A percentile compares a stretch with the other conserved stretches of the same genome.
Conservation (phyloP, 148 eudicot genomes). For the Silene latifolia region DNA sequence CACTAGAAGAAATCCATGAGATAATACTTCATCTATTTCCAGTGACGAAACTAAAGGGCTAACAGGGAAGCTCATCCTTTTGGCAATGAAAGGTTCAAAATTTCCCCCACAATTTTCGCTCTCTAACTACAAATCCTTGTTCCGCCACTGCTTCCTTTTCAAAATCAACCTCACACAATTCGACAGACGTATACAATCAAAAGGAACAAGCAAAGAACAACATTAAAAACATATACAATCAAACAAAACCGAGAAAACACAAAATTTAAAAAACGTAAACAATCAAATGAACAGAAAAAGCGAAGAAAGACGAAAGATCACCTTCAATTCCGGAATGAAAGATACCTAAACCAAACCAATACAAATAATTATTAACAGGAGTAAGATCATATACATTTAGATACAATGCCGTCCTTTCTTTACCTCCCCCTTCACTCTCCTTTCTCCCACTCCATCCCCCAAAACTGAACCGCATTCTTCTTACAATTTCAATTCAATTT, state of each 20-base stretch:
- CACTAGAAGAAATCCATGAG: not conserved
- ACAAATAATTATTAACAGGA: conserved; percentile 58
- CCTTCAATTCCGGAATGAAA: conserved; percentile 85
- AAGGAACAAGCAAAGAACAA: too few species aligned
- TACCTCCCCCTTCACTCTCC: conserved; percentile 34
- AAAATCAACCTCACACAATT: not conserved
- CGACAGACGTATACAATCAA: not conserved
- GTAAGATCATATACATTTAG: conserved; percentile 76
- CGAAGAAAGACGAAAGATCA: conserved; percentile 12
- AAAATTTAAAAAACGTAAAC: not conserved
- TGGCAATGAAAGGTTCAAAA: too few species aligned
- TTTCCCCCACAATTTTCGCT: too few species aligned
- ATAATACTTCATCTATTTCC: not conserved
- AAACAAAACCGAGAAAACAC: not conserved
- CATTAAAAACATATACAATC: not conserved
- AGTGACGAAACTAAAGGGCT: not conserved
- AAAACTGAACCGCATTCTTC: conserved; percentile 47
- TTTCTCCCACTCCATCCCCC: conserved; percentile 34
- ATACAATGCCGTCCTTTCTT: conserved; percentile 36
- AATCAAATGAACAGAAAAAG: conserved; percentile 1
- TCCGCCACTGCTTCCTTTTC: not conserved
- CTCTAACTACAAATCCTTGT: too few species aligned
- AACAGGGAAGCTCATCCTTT: too few species aligned
- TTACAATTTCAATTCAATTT: not conserved
- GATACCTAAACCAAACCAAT: conserved; percentile 64